Evolutionary conservation across 441 rosid species (phyloP).

Genomic region (Sinapis alba): DNA sequence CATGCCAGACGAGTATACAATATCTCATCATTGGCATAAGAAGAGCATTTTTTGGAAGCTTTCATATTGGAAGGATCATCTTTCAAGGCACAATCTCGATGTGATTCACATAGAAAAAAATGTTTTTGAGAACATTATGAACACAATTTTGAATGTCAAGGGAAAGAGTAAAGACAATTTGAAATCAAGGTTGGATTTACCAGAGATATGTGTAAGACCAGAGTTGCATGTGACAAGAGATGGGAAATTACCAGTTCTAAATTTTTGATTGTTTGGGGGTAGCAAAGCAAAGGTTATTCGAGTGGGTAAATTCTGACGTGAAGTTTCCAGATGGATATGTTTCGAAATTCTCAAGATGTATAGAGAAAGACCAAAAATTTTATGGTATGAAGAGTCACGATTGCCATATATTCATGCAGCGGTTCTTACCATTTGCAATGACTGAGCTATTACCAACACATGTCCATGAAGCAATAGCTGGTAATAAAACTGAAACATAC

Average conservation of each 20-base stretch:
- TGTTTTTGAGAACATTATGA: too few species aligned
- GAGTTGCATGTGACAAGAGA: background rate
- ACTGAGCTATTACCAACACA: background rate
- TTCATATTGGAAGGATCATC: background rate
- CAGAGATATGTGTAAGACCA: background rate
- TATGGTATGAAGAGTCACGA: background rate
- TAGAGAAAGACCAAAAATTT: background rate
- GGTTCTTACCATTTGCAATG: background rate
- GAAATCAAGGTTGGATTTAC: too few species aligned
- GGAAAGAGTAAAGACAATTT: too few species aligned
- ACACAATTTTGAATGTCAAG: too few species aligned
- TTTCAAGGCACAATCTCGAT: background rate
- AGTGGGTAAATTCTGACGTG: background rate
- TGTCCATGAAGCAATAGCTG: too few species aligned
- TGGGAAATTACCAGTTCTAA: background rate
- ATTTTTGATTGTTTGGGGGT: background rate
- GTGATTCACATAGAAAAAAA: too few species aligned
- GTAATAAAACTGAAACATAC: too few species aligned
- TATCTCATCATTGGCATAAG: background rate
- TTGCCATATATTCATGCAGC: background rate
- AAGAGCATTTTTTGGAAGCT: background rate
- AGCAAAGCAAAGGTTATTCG: background rate
- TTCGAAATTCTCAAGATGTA: background rate
- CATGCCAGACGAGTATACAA: too few species aligned
- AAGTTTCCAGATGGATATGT: background rate